Conservation (phyloP, 2,329 filamentous ascomycete genomes). For the Xylaria sp. region DNA sequence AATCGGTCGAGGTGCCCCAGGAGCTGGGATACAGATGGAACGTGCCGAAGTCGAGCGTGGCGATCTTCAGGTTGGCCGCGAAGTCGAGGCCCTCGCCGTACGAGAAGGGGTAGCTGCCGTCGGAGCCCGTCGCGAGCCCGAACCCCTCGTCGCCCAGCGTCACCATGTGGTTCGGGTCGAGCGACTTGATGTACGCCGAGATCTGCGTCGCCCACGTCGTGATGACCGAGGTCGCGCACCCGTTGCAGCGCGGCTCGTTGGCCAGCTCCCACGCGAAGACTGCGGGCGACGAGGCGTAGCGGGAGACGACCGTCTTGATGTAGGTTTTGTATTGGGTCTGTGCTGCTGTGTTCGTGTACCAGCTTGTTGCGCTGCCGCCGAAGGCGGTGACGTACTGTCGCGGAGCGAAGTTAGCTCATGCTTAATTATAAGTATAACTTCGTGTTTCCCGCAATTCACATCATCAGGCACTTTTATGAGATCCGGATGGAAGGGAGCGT, state of each 20-base stretch:
- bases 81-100: conserved; percentile 65
- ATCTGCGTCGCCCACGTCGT: conserved; percentile 68
- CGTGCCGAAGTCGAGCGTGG: conserved; percentile 48
- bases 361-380: conserved; percentile 63
- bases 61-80: conserved; percentile 50
- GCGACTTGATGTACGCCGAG: conserved; percentile 71
- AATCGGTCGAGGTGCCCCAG: conserved; percentile 52
- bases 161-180: conserved; percentile 72
- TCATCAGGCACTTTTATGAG: not conserved
- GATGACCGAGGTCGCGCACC: conserved; percentile 65
- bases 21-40: conserved; percentile 55
- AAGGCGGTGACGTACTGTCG: conserved; percentile 66
- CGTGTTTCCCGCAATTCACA: not conserved
- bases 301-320: conserved; percentile 59
- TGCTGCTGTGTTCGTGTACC: conserved; percentile 66
- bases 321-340: conserved; percentile 67
- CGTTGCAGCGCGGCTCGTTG: conserved; percentile 68
- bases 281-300: conserved; percentile 60
- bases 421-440: not conserved
- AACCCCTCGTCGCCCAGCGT: conserved; percentile 69
- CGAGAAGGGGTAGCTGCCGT: conserved; percentile 65
- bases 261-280: conserved; percentile 67
- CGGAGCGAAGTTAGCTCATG: conserved; percentile 14
- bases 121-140: conserved; percentile 51
- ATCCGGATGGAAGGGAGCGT: not conserved